Conservation (phyloP, 2,329 filamentous ascomycete genomes). For the Beauveria australis region DNA sequence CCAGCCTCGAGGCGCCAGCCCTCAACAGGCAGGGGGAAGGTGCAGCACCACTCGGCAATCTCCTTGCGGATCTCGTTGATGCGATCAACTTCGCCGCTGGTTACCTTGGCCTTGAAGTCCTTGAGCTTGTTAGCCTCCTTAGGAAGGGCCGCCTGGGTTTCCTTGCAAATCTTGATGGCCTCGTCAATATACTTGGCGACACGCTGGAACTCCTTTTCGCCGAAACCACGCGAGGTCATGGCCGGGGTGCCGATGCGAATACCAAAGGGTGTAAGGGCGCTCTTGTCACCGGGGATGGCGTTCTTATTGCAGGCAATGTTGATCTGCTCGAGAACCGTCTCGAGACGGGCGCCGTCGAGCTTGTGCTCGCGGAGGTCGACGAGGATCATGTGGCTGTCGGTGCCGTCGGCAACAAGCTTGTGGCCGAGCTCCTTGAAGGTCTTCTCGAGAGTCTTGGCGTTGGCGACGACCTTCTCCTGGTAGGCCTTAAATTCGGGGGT, state of each 20-base stretch:
- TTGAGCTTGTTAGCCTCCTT: constrained; percentile 99
- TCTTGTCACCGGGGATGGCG: constrained; percentile 95
- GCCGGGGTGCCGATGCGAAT: constrained; percentile 94
- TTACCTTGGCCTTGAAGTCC: constrained; percentile 95
- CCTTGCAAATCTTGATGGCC: constrained; percentile 82
- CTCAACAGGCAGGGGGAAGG: constrained; percentile 87
- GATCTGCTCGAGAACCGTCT: constrained; percentile 93
- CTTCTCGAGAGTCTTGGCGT: constrained; percentile 83
- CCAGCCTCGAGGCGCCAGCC: constrained; percentile 57
- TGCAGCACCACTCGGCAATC: constrained; percentile 76
- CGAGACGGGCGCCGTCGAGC: constrained; percentile 89
- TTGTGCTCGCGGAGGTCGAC: constrained; percentile 81
- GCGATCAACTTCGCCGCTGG: constrained; percentile 66
- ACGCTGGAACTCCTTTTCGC: constrained; percentile 82
- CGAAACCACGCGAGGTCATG: constrained; percentile 95
- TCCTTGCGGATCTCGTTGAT: constrained; percentile 83
- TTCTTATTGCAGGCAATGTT: constrained; percentile 99
- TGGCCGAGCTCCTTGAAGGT: constrained; percentile 82
- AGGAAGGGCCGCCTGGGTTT: constrained; percentile 74
- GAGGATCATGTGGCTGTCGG: constrained; percentile 96
- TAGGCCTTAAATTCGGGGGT: constrained; percentile 87
- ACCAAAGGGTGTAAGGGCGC: constrained; percentile 86
- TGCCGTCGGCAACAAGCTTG: constrained; percentile 91
- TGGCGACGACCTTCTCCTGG: constrained; percentile 84
- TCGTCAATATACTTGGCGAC: constrained; percentile 86